These are phyloP conservation scores for Chalciporus pseudorubinellus DNA, from an alignment of 768 basidiomycete genomes.

Conservation along the genomic window DNA sequence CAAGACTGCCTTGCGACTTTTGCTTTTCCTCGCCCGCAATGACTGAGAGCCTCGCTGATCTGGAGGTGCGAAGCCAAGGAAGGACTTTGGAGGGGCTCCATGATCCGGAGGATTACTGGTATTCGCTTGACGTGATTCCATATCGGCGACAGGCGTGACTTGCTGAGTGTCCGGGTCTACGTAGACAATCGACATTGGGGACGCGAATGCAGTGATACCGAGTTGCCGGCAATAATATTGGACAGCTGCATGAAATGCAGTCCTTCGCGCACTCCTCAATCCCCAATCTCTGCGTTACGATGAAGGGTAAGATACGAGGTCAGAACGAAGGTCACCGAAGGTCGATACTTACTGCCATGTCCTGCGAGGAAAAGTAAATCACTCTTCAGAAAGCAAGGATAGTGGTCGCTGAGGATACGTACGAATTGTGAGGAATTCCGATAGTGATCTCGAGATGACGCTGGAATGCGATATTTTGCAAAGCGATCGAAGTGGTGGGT, in stretches of 20 bases:
- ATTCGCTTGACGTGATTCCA: not conserved
- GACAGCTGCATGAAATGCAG: constrained; percentile 77
- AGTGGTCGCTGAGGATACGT: constrained; percentile 16
- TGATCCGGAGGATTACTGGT: constrained; percentile 7
- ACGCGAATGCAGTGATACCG: constrained; percentile 58
- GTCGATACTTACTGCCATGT: constrained; percentile 34
- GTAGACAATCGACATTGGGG: constrained; percentile 60
- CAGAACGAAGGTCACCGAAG: not conserved
- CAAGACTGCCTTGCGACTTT: constrained; percentile 34
- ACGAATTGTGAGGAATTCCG: constrained; percentile 54
- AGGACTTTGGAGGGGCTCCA: constrained; percentile 10
- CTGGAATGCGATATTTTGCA: constrained; percentile 66
- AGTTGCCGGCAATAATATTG: constrained; percentile 71
- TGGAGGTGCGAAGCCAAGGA: constrained; percentile 32
- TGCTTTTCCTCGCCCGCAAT: constrained; percentile 32
- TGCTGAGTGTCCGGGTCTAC: constrained; percentile 25
- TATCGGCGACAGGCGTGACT: constrained; percentile 4
- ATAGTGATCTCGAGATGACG: constrained; percentile 68
- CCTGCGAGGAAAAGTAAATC: constrained; percentile 12
- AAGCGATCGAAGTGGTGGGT: constrained; percentile 58
- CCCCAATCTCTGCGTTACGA: constrained; percentile 51
- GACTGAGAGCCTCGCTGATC: constrained; percentile 13
- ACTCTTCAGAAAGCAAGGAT: constrained; percentile 1
- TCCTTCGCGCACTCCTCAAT: constrained; percentile 56
- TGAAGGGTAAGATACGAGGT: constrained; percentile 3